Conservation (phyloP, 306 rosid genomes). For the Dalbergia oliveri region DNA sequence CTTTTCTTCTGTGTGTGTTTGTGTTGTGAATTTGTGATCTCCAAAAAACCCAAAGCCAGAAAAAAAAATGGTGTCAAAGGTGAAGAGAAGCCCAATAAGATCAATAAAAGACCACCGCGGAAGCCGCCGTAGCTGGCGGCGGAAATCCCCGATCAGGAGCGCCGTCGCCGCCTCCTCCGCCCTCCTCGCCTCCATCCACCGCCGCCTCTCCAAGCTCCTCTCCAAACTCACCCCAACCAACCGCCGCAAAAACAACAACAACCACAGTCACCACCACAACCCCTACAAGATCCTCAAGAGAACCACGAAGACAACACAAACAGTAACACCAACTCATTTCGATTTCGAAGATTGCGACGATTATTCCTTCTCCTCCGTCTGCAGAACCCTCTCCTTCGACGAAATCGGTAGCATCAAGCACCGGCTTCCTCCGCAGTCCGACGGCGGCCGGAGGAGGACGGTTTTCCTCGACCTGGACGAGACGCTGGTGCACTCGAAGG, state of each 20-base stretch:
- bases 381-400: conserved; percentile 61
- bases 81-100: conserved; percentile 63
- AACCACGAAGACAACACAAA: neutral
- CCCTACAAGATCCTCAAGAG: conserved; percentile 72
- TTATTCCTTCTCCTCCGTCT: conserved; percentile 8
- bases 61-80: conserved; percentile 75
- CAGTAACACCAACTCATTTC: neutral
- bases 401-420: neutral
- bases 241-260: conserved; percentile 46
- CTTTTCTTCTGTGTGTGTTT: neutral
- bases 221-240: conserved; percentile 63
- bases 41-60: neutral
- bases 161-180: conserved; percentile 62
- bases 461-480: conserved; percentile 88
- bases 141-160: conserved; percentile 65
- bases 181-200: conserved; percentile 70
- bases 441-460: conserved; percentile 45
- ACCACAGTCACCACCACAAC: conserved; percentile 41
- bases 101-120: conserved; percentile 61
- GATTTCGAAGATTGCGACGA: neutral
- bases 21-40: neutral
- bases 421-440: neutral
- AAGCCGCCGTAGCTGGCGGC: conserved; percentile 61
- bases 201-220: conserved; percentile 80
- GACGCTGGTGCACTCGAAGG: conserved; percentile 75